Conservation (phyloP, 2,329 filamentous ascomycete genomes). For the Diaporthe citri region DNA sequence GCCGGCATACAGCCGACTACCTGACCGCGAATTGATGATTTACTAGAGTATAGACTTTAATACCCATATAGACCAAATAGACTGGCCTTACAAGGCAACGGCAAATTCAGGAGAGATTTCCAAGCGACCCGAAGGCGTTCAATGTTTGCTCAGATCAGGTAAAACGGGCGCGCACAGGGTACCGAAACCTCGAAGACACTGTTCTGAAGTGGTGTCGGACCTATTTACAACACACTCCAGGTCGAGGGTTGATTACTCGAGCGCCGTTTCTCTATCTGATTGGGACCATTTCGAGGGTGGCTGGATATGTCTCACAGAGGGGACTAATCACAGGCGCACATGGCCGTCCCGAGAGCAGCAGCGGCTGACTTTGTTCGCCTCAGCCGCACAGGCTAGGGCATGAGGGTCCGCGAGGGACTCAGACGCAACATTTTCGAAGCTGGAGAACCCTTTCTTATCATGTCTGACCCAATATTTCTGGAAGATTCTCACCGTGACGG, state of each 20-base stretch:
- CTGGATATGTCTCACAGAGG: neutral
- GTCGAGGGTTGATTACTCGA: neutral
- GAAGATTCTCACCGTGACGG: neutral
- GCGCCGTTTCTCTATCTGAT: neutral
- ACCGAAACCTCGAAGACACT: neutral
- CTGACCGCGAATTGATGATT: neutral
- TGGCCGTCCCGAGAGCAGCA: neutral
- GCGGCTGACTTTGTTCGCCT: neutral
- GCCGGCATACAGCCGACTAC: neutral
- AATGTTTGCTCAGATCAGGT: neutral
- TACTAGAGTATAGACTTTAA: slow-evolving; percentile 31
- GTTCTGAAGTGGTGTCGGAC: neutral
- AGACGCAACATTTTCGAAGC: neutral
- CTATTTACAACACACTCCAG: neutral
- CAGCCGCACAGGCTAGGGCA: slow-evolving; percentile 11
- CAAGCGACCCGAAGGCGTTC: neutral
- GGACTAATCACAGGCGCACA: neutral
- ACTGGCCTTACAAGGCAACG: neutral
- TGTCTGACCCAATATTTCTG: too few relatives aligned
- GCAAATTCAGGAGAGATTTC: neutral
- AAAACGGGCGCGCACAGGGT: neutral
- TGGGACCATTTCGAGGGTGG: neutral
- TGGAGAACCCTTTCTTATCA: neutral
- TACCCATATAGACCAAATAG: slow-evolving; percentile 34
- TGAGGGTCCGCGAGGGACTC: neutral